Evolutionary conservation across 2,329 filamentous ascomycete genomes (phyloP).

Genomic region (Aspergillus sp.): DNA sequence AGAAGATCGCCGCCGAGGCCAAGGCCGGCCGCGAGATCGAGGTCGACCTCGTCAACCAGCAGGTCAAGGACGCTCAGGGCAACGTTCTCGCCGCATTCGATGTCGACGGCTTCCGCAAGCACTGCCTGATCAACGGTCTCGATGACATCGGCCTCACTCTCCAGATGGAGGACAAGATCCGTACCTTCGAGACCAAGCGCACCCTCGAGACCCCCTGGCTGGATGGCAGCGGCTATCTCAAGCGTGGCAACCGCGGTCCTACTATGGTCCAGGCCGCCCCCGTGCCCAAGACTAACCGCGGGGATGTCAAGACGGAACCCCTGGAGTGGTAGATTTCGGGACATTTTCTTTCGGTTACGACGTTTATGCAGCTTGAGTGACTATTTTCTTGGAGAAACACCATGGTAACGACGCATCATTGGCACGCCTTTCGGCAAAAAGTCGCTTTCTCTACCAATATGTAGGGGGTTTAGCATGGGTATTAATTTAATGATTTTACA

Average conservation of each 20-base stretch:
- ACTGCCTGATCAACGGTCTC: slow-evolving; percentile 88
- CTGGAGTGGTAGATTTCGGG: slow-evolving; percentile 72
- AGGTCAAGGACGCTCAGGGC: slow-evolving; percentile 73
- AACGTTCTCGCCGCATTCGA: slow-evolving; percentile 76
- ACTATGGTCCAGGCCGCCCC: slow-evolving; percentile 65
- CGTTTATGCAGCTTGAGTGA: slow-evolving; percentile 6
- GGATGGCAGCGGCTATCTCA: slow-evolving; percentile 80
- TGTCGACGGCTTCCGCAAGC: slow-evolving; percentile 89
- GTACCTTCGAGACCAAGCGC: slow-evolving; percentile 75
- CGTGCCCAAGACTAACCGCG: slow-evolving; percentile 85
- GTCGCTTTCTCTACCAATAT: not conserved
- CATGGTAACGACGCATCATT: not conserved
- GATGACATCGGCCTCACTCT: slow-evolving; percentile 96
- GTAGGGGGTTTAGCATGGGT: too few relatives aligned
- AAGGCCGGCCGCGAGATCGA: slow-evolving; percentile 79
- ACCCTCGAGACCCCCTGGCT: slow-evolving; percentile 83
- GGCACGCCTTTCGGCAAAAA: not conserved
- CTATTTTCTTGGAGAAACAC: not conserved
- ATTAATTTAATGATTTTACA: too few relatives aligned
- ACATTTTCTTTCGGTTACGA: slow-evolving; percentile 7
- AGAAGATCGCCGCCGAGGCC: slow-evolving; percentile 73
- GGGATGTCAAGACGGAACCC: slow-evolving; percentile 79
- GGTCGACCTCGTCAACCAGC: slow-evolving; percentile 82
- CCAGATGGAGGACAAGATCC: slow-evolving; percentile 87
- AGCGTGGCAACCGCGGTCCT: slow-evolving; percentile 50